Conservation (phyloP, 805 yeast genomes). For the Candida koratica region DNA sequence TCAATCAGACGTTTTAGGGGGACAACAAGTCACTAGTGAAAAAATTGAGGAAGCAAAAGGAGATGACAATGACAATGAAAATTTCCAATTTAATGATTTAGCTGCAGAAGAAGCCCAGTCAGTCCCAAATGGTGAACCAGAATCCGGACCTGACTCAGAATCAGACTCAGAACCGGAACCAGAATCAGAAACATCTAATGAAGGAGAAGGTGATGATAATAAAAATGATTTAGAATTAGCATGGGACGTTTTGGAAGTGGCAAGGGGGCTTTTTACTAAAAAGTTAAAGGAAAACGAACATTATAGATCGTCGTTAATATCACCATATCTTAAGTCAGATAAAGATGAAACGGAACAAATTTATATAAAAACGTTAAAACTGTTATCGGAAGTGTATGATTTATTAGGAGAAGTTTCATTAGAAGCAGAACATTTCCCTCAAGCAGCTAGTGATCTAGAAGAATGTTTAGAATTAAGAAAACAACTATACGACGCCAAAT, state of each 20-base stretch:
- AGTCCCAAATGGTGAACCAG: conserved; percentile 14
- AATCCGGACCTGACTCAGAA: conserved; percentile 17
- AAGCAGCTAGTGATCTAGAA: conserved; percentile 68
- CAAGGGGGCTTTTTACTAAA: conserved; percentile 62
- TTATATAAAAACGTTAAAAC: conserved; percentile 39
- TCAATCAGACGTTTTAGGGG: conserved; percentile 75
- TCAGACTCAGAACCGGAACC: conserved; percentile 16
- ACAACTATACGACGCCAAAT: conserved; percentile 45
- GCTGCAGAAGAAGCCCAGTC: conserved; percentile 18
- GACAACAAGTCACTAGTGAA: conserved; percentile 16
- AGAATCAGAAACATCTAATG: conserved; percentile 45
- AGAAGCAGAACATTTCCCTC: conserved; percentile 82
- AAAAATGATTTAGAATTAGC: conserved; percentile 81
- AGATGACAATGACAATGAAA: conserved; percentile 17
- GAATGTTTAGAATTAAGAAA: conserved; percentile 53
- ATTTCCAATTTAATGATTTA: conserved; percentile 24
- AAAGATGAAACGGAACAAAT: conserved; percentile 30
- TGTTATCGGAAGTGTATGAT: conserved; percentile 70
- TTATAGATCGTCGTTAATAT: conserved; percentile 11
- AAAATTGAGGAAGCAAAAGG: conserved; percentile 19
- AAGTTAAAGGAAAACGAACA: conserved; percentile 24
- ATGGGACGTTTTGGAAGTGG: conserved; percentile 79
- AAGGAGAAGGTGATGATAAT: conserved; percentile 36
- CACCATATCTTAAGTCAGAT: conserved; percentile 31
- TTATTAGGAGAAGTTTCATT: conserved; percentile 84